Percentiles rank a stretch among this genome's conserved stretches.
These are phyloP conservation scores for Suaeda aralocaspica DNA, from an alignment of 148 eudicot genomes.

Conservation along the genomic window DNA sequence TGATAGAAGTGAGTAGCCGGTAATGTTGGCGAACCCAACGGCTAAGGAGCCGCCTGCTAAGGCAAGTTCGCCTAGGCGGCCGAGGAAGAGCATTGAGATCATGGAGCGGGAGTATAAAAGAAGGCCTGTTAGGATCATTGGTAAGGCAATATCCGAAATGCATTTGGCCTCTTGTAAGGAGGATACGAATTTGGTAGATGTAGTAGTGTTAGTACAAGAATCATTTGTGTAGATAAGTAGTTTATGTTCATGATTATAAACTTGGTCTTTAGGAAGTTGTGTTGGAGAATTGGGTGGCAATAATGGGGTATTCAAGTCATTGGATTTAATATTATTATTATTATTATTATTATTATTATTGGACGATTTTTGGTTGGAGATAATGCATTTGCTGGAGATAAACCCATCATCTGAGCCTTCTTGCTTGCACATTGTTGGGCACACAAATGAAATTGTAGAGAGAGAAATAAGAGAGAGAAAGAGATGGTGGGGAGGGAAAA, in stretches of 20 bases:
- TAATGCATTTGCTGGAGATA: constrained; percentile 23
- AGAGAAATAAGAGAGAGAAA: not conserved
- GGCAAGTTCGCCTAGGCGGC: constrained; percentile 51
- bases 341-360: not conserved
- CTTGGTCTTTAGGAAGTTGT: not conserved
- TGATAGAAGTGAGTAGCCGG: constrained; percentile 49
- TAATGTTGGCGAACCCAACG: constrained; percentile 50
- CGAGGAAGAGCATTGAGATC: constrained; percentile 47
- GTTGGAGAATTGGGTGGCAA: constrained; percentile 33
- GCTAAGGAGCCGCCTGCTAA: constrained; percentile 64
- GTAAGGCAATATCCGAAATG: constrained; percentile 35
- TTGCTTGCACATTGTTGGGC: constrained; percentile 34
- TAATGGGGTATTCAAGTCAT: constrained; percentile 17
- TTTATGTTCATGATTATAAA: not conserved
- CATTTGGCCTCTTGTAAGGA: constrained; percentile 25
- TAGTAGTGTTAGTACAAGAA: not conserved
- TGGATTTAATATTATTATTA: not conserved
- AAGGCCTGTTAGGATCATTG: constrained; percentile 43
- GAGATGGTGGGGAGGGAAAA: not conserved
- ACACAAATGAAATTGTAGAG: not conserved
- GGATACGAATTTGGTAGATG: not conserved
- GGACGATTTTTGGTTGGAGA: constrained; percentile 19
- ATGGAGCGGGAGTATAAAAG: constrained; percentile 48
- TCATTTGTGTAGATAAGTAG: not conserved
- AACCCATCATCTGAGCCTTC: constrained; percentile 13